Conservation (phyloP, 2,329 filamentous ascomycete species). For the Colletotrichum kahawae region DNA sequence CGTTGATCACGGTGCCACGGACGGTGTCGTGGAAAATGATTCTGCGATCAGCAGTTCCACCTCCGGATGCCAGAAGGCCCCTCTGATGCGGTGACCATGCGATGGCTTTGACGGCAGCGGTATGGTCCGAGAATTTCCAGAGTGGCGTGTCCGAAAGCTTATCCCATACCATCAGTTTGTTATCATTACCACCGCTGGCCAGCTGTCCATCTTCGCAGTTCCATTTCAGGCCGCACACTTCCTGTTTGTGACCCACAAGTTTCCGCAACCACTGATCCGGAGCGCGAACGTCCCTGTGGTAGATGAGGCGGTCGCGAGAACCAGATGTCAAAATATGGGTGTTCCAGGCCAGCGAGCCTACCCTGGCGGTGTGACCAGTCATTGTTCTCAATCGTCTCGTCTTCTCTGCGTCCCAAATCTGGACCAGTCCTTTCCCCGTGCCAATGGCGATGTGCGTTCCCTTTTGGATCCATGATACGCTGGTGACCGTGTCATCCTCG, state of each 20-base stretch:
- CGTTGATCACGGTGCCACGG: slow-evolving; percentile 79
- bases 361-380: slow-evolving; percentile 93
- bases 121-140: slow-evolving; percentile 94
- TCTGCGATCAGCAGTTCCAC: slow-evolving; percentile 91
- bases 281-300: slow-evolving; percentile 92
- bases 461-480: slow-evolving; percentile 97
- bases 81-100: slow-evolving; percentile 97
- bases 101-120: slow-evolving; percentile 95
- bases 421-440: slow-evolving; percentile 90
- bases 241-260: slow-evolving; percentile 94
- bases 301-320: slow-evolving; percentile 90
- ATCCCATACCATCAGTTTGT: slow-evolving; percentile 99
- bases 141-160: slow-evolving; percentile 90
- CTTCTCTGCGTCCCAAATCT: slow-evolving; percentile 96
- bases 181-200: slow-evolving; percentile 96
- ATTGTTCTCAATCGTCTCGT: slow-evolving; percentile 88
- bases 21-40: slow-evolving; percentile 99
- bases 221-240: slow-evolving; percentile 96
- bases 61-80: slow-evolving; percentile 91
- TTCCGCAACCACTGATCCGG: slow-evolving; percentile 90
- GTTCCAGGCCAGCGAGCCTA: slow-evolving; percentile 96
- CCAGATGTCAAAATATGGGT: slow-evolving; percentile 96
- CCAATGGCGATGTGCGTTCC: slow-evolving; percentile 96
- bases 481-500: slow-evolving; percentile 92
- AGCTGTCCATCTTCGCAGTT: slow-evolving; percentile 95